Evolutionary conservation across 73 alveolate species (phyloP), one percentile per base, ranked within the genome.

Genomic region (Stentor roeselii): DNA sequence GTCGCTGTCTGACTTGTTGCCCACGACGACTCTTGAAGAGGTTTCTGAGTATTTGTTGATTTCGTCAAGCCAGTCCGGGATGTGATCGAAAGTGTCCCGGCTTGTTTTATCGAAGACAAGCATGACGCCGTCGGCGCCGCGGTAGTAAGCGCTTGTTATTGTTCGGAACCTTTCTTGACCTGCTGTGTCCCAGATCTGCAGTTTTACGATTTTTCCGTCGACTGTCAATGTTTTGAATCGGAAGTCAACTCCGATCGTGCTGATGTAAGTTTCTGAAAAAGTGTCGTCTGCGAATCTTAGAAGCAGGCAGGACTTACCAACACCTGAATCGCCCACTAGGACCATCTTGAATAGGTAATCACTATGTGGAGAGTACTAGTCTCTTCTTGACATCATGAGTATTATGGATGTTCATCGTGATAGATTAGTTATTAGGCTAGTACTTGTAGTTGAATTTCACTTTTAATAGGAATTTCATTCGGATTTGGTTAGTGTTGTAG

Each of bases 221-320:
- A 87, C 77, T 3, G 85, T 60, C 21, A 88, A 34, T 21, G 90
- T 75, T 82, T 86, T 85, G 77, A 42, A 85, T 90, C 92, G 90
- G 86, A 92, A 94, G 82, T 94, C 98, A 14, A 94, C 98, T 36
- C 98, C 98, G 11, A 94, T 94, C 2, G 98, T 94, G 37, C 97
- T 87, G 61, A 94, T 82, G 76, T 94, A 94, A 41, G 93, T 90
- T 80, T 94, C 96, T 42, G 89, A 86, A 86, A 94, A 94, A 61
- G 88, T 91, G 75, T 94, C 98, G 84, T 94, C 97, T 76, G 97
- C 95, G 85, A 93, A 93, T 82, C 98, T 82, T 82, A 93, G 86
- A 35, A 93, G 87, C 58, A 93, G 87, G 35, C 94, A 91, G 36
- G 95, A 91, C 84, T 93, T 93, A 42, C 98, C 98, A 59, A 91